Conservation (phyloP, 2,329 filamentous ascomycete genomes). For the Hymenoscyphus linearis region DNA sequence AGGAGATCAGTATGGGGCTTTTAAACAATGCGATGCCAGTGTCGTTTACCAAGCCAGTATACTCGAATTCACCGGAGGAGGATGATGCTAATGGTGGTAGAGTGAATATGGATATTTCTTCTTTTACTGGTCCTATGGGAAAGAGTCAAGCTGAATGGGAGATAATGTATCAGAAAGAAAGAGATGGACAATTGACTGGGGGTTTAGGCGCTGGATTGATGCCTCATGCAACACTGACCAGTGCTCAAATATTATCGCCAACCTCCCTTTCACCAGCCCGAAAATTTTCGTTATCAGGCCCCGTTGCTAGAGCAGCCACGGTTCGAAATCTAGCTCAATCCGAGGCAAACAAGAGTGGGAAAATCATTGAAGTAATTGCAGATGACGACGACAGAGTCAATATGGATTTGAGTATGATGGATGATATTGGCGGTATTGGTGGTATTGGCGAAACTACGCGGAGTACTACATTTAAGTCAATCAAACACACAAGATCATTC, state of each 20-base stretch:
- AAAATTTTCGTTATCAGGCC: slow-evolving; percentile 20
- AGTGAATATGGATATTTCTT: slow-evolving; percentile 24
- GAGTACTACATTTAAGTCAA: slow-evolving; percentile 17
- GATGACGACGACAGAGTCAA: slow-evolving; percentile 27
- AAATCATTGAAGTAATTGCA: slow-evolving; percentile 55
- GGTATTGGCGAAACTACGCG: slow-evolving; percentile 15
- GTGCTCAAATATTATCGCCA: slow-evolving; percentile 40
- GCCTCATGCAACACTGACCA: slow-evolving; percentile 42
- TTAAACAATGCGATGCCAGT: slow-evolving; percentile 25
- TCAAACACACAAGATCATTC: slow-evolving; percentile 9
- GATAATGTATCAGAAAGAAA: slow-evolving; percentile 37
- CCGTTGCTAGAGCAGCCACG: slow-evolving; percentile 34
- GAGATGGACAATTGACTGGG: slow-evolving; percentile 50
- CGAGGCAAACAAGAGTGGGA: slow-evolving; percentile 54
- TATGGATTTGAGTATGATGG: slow-evolving; percentile 28
- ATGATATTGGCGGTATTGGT: slow-evolving; percentile 17
- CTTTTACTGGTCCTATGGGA: slow-evolving; percentile 21
- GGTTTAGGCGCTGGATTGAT: slow-evolving; percentile 51
- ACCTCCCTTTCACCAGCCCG: slow-evolving; percentile 14
- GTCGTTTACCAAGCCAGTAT: slow-evolving; percentile 17
- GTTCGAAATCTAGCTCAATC: slow-evolving; percentile 48
- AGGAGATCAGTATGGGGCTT: slow-evolving; percentile 29
- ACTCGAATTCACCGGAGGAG: slow-evolving; percentile 20
- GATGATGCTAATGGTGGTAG: slow-evolving; percentile 18
- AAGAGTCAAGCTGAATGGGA: slow-evolving; percentile 19